Evolutionary conservation across 2,329 filamentous ascomycete genomes (phyloP), one percentile per base, ranked within the genome.

Genomic region (Nemania serpens): DNA sequence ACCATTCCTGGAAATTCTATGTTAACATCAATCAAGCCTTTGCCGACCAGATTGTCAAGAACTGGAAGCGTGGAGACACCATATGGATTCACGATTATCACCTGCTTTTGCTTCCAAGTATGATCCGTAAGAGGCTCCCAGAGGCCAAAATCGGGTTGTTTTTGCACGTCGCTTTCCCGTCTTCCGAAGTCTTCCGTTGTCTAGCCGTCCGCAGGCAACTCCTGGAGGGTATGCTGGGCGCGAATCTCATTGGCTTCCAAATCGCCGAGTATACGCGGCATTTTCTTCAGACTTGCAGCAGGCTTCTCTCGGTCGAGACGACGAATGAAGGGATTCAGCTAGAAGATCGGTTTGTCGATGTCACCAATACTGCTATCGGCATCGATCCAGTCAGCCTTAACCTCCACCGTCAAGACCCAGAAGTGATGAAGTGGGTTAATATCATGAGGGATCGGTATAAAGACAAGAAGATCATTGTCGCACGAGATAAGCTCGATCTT

Each of bases 41-140:
- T 76, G 94, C 94, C 34, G 91, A 97, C 74, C 89, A 89, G 73
- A 93, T 98, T 60, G 82, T 96, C 49, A 89, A 89, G 75, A 91
- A 93, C 77, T 98, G 94, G 88, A 97, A 97, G 80, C 88, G 90
- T 29, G 93, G 92, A 43, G 95, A 98, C 73, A 87, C 91, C 48
- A 90, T 98, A 70, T 98, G 94, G 94, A 82, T 98, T 46, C 93
- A 98, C 74, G 94, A 98, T 75, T 98, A 98, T 73, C 94, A 98
- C 74, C 82, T 98, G 49, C 83, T 97, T 4, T 82, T 98, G 5
- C 91, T 98, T 1, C 94, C 94, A 2, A 84, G 82, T 48, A 96
- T 98, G 91, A 82, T 98, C 47, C 90, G 94, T 29, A 88, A 96
- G 77, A 91, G 93, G 80, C 82, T 95, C 10, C 93, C 94, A 0